phyloP scores from a whole-genome alignment of 352 stramenopile species.

The Phytophthora vignae region DNA sequence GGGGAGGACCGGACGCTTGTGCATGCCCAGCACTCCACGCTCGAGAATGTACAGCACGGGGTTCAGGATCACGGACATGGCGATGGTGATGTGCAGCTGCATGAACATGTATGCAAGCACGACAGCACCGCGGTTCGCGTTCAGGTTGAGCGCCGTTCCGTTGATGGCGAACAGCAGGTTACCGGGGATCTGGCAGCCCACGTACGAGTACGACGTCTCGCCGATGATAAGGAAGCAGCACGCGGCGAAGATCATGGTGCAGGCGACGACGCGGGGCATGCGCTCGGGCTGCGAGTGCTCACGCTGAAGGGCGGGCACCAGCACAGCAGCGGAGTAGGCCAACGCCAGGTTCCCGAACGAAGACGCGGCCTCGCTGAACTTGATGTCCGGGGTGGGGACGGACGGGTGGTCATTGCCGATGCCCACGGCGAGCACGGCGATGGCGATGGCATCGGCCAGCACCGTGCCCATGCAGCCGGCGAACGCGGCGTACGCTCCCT shows the following conservation, averaged over 20 bases:
- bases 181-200: constrained; percentile 59
- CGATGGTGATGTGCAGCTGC: constrained; percentile 62
- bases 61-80: constrained; percentile 55
- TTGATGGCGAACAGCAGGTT: constrained; percentile 62
- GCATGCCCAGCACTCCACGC: constrained; percentile 51
- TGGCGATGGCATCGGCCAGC: constrained; percentile 50
- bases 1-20: constrained; percentile 40
- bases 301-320: constrained; percentile 56
- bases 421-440: constrained; percentile 40
- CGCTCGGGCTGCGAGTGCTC: constrained; percentile 57
- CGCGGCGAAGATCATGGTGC: constrained; percentile 52
- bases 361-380: constrained; percentile 48
- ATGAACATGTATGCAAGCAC: constrained; percentile 58
- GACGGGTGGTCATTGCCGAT: constrained; percentile 46
- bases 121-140: constrained; percentile 44
- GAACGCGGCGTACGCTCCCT: constrained; percentile 50
- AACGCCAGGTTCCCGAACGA: constrained; percentile 61
- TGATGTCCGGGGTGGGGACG: constrained; percentile 41
- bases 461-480: constrained; percentile 53
- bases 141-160: constrained; percentile 43
- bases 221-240: constrained; percentile 55
- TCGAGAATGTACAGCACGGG: constrained; percentile 54
- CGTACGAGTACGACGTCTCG: constrained; percentile 42
- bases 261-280: constrained; percentile 53
- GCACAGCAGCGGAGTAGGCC: constrained; percentile 52